A percentile compares a stretch with the other conserved stretches of the same genome.
phyloP scores from a whole-genome alignment of 257 asterid species.

The Solanum sparsipilum region DNA sequence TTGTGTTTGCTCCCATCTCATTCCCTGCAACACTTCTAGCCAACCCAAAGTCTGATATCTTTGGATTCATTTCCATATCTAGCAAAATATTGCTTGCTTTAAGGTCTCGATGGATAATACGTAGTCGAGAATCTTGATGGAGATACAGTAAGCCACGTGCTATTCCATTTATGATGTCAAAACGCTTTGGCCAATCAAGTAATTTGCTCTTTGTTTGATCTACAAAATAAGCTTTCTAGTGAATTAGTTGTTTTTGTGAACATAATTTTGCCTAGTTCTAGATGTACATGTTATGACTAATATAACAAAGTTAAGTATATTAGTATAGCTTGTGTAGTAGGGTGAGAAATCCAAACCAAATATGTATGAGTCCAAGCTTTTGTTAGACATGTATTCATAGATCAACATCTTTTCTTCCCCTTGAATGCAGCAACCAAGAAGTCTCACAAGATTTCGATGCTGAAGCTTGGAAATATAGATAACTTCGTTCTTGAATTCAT shows the following conservation, averaged over 20 bases:
- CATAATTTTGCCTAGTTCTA: background rate
- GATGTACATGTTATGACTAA: background rate
- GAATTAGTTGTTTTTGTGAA: background rate
- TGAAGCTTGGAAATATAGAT: slow-evolving; percentile 18
- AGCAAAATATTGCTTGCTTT: slow-evolving; percentile 24
- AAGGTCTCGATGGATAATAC: slow-evolving; percentile 22
- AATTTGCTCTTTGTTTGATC: slow-evolving; percentile 9
- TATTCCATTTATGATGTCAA: slow-evolving; percentile 20
- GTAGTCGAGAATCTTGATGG: slow-evolving; percentile 26
- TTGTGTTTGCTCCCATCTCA: slow-evolving; percentile 27
- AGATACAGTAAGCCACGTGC: slow-evolving; percentile 27
- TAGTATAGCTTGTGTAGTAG: background rate
- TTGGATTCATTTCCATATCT: slow-evolving; percentile 23
- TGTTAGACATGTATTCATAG: slow-evolving; percentile 4
- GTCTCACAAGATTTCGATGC: slow-evolving; percentile 9
- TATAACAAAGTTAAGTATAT: background rate
- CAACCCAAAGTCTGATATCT: slow-evolving; percentile 25
- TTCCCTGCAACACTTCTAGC: slow-evolving; percentile 22
- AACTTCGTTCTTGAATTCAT: slow-evolving; percentile 29
- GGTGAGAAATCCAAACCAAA: background rate
- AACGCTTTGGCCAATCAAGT: slow-evolving; percentile 20
- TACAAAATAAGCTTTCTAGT: background rate
- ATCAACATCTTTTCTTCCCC: slow-evolving; percentile 2
- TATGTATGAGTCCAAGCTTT: slow-evolving; percentile 1
- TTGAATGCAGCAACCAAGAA: slow-evolving; percentile 2